Base-by-base conservation (phyloP, 2,329 filamentous ascomycete genomes). In the Aspergillus latus region DNA sequence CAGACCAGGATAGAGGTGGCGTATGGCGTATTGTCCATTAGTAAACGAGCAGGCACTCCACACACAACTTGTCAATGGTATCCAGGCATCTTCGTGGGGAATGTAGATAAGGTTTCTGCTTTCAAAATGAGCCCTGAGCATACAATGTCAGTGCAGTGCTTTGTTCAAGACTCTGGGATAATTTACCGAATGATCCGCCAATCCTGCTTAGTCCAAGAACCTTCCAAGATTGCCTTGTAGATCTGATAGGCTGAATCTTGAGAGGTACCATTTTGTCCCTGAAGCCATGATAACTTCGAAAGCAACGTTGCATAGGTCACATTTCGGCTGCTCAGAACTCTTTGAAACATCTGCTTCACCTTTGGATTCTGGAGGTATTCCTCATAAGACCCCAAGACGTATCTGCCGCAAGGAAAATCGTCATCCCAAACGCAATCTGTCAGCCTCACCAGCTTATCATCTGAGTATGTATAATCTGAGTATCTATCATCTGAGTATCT, bases 1-100 rank as follows among this genome's bases (percentile, higher is more conserved):
- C n/a, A 57, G 15, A 44, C 42, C 36, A 2, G 45, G 32, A 47
- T 53, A 57, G 39, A 32, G 6, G 9, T 46, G 6, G 32, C 49
- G 42, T 32, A 57, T 54, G 1, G 50, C 32, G 11, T 43, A 34
- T n/a, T 43, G 8, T 7, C 49, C n/a, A 8, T 15, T 11, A 7
- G 3, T 44, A 3, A 10, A 36, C 2, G 29, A 5, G 6, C 11
- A 28, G 15, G 15, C 49, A n/a, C 37, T 51, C 49, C 49, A 51
- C 11, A 39, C 49, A 13, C 49, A 51, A 28, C 4, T 28, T 21
- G 21, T 21, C 21, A 21, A 21, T 21, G 21, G 21, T 21, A 21
- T 21, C 47, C 47, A 49, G 8, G 7, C n/a, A 29, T 29, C 36
- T 49, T 21, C 8, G 29, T 40, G 11, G 11, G 49, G 37, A 1